Percentiles rank a stretch among this genome's conserved stretches.
Evolutionary conservation across 73 alveolate species (phyloP).

Genomic region (Stentor coeruleus): DNA sequence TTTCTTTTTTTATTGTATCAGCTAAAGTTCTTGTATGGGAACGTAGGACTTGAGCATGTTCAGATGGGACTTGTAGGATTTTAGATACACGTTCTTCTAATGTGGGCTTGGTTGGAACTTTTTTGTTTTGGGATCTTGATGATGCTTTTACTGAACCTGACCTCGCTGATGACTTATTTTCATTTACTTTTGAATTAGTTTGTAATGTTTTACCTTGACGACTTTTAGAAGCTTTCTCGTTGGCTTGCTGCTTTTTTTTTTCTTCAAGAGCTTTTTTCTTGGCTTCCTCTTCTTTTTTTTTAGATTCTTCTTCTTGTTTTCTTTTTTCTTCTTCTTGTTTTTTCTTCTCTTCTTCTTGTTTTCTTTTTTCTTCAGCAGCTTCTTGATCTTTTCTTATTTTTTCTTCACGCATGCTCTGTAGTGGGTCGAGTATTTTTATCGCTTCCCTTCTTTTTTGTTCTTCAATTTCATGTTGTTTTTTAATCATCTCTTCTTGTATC

Average conservation of each 20-base stretch:
- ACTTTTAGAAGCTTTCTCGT: not conserved
- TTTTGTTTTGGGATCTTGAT: not conserved
- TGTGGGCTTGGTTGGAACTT: not conserved
- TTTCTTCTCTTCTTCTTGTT: not conserved
- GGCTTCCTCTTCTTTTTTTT: not conserved
- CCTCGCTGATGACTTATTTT: not conserved
- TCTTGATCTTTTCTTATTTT: not conserved
- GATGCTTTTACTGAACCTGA: not conserved
- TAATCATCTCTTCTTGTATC: not conserved
- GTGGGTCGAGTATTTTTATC: not conserved
- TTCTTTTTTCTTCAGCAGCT: not conserved
- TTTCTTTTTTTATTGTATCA: not conserved
- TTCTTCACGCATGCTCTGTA: not conserved
- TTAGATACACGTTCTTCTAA: slow-evolving; percentile 2
- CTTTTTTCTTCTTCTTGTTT: not conserved
- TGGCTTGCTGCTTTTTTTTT: not conserved
- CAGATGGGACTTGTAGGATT: not conserved
- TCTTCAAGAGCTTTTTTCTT: slow-evolving; percentile 2
- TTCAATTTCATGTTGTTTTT: not conserved
- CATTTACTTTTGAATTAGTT: not conserved
- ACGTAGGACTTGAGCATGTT: not conserved
- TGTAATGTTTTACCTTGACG: not conserved
- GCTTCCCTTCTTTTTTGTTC: not conserved
- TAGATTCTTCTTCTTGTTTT: not conserved
- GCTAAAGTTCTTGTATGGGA: not conserved